Base-by-base conservation (phyloP, 768 basidiomycete species). In the Suillus ampliporus region DNA sequence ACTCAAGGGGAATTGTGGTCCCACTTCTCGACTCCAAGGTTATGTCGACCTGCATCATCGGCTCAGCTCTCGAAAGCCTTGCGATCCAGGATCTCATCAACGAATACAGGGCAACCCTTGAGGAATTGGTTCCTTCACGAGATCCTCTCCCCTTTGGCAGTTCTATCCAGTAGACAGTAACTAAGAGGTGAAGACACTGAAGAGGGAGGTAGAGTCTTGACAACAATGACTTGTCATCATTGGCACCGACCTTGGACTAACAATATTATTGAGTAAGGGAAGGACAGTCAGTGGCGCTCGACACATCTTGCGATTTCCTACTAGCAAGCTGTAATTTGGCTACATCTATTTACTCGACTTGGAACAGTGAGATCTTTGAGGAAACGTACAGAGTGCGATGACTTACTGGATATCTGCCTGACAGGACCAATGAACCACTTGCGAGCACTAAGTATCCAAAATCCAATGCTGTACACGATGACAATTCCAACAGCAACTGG, bases 401-500 rank as follows among this genome's bases (percentile, higher is more conserved):
- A 71, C 82, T 11, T 66, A 86, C 87, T 83, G 61, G 76, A 77
- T 56, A 89, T 89, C 71, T 89, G 89, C 73, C 83, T 84, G 15
- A 90, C 74, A 6, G 90, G 91, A 0, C 91, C 90, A 1, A 76
- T 80, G 71, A 91, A 93, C 88, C 88, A 90, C 68, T 83, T 87
- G 57, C 89, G 78, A 11, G 90, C 91, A 68, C 86, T 89, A 60
- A 90, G 19, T 5, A 89, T 51, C 91, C 91, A 92, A 68, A 88
- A 87, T 1, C 84, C 84, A n/a, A 89, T 69, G 60, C 85, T 82
- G 72, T 90, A 91, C 2, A 75, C 61, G 4, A 89, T 69, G 17
- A 92, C 88, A 65, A 91, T 89, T 0, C 87, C 90, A 23, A 92
- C 89, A 4, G 90, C 91, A 10, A 92, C 90, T 43, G 88, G 82